Evolutionary conservation across 306 rosid species (phyloP), one percentile per base, ranked within the genome.

Genomic region (Cucumis cinereus): DNA sequence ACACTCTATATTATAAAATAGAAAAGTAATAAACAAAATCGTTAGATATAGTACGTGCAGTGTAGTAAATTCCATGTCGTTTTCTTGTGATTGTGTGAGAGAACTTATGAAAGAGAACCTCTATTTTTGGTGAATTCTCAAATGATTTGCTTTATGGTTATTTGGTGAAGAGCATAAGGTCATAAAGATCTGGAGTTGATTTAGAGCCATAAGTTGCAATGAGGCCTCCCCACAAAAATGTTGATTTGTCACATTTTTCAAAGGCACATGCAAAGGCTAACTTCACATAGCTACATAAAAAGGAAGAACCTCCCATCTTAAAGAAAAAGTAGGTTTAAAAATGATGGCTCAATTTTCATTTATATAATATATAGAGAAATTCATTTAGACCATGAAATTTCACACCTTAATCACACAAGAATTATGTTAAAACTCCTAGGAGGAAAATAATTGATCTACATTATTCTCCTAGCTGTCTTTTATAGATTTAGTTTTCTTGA

Each of bases 161-260:
- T 30, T 62, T 58, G 19, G 64, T 13, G 36, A 24, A 24, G 36
- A 19, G 64, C 64, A 58, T 58, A 58, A 58, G 69, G 69, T 15
- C 22, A 28, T 61, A 61, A 61, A 61, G 69, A 20, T 67, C 22
- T 67, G 35, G n/a, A 22, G 22, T 5, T 10, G 7, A 67, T 67
- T 67, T 67, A 20, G 74, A 67, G 54, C 74, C 74, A 67, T 67
- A 38, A 41, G 11, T 67, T 67, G 54, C 35, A 41, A 43, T 19
- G 35, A 67, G 36, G 35, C 35, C 35, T 38, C 74, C 73, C 74
- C 74, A 67, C 54, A 54, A 67, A 67, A 67, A 20, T 20, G 52
- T 67, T 67, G 74, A 67, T 41, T 67, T 41, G n/a, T 67, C 74
- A 67, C 43, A 67, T 67, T 41, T 43, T 67, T 41, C 54, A 5